Conservation (phyloP, 2,329 filamentous ascomycete genomes). For the Cladosporium sp. region DNA sequence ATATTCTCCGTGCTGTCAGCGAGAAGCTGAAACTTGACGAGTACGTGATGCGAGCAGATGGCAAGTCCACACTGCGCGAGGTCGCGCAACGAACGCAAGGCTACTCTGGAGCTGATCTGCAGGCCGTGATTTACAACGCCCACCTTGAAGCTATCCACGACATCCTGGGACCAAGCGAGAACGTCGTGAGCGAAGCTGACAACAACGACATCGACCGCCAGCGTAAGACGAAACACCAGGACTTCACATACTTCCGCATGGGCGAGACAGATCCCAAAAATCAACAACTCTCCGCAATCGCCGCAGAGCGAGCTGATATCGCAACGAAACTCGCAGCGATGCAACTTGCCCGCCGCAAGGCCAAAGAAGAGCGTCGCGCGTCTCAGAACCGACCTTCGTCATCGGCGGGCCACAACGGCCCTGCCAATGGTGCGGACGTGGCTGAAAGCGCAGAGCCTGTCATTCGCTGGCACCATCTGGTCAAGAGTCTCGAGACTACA, state of each 20-base stretch:
- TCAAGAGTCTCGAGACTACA: slow-evolving; percentile 71
- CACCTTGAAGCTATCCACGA: slow-evolving; percentile 97
- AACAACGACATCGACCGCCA: slow-evolving; percentile 28
- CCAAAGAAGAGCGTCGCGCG: slow-evolving; percentile 48
- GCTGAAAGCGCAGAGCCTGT: slow-evolving; percentile 66
- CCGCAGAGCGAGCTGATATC: slow-evolving; percentile 69
- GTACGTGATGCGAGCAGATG: slow-evolving; percentile 51
- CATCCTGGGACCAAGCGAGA: slow-evolving; percentile 56
- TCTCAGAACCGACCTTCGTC: slow-evolving; percentile 16
- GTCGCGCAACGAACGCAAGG: slow-evolving; percentile 78
- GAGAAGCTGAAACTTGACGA: slow-evolving; percentile 71
- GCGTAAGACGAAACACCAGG: slow-evolving; percentile 30
- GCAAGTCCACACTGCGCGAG: slow-evolving; percentile 11
- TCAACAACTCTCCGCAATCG: slow-evolving; percentile 47
- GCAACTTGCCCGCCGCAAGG: slow-evolving; percentile 64
- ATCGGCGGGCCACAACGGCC: slow-evolving; percentile 13
- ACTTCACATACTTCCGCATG: slow-evolving; percentile 82
- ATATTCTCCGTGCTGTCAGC: slow-evolving; percentile 83
- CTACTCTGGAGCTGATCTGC: slow-evolving; percentile 89
- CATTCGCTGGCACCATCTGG: slow-evolving; percentile 79
- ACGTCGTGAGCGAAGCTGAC: slow-evolving; percentile 30
- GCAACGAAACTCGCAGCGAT: slow-evolving; percentile 77
- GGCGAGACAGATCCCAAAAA: slow-evolving; percentile 50
- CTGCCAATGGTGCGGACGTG: slow-evolving; percentile 4
- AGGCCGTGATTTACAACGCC: slow-evolving; percentile 92